Evolutionary conservation across 1,284 basidiomycete genomes (phyloP), one percentile per base, ranked within the genome.

Genomic region (Tilletia setariae): DNA sequence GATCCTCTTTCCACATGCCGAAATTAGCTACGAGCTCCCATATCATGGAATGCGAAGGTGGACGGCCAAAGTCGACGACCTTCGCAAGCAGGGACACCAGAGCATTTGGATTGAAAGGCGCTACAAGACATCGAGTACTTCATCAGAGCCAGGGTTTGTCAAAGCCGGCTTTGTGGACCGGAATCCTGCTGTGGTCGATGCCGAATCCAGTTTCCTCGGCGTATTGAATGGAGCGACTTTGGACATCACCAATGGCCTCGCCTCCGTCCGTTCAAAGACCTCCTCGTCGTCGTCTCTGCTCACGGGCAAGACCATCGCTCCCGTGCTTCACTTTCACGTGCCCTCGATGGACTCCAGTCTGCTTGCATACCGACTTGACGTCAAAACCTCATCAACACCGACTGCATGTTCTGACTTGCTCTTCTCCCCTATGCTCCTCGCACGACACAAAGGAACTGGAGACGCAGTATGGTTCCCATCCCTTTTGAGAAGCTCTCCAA

Each of bases 391-490:
- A 1, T 70, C 44, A 56, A 74, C 43, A 76, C 73, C 64, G 51
- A 72, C 13, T 0, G 72, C 47, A 66, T 68, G 65, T 1, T 43
- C 51, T 43, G 66, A 71, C 35, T 42, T 68, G 8, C 65, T 70
- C 44, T 70, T 74, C 42, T 71, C 72, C 44, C 78, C 80, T 4
- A 72, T 82, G 59, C 21, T 79, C 49, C 78, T 72, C 15, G 68
- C 76, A 19, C 64, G 70, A 28, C 67, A 76, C 61, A 63, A 53
- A 11, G 71, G 74, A 2, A 79, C 78, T 7, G 73, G 74, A 21
- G 80, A 82, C 56, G 71, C 72, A 1, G 70, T 74, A 32, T 76
- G 73, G 68, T 79, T 72, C 68, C 78, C 79, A 72, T 40, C 51
- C 68, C 28, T 63, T 2, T 8, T 61, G 30, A 30, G 35, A 40